These are phyloP conservation scores for Colletotrichum tanaceti DNA, from an alignment of 2,329 filamentous ascomycete species.

Conservation along the genomic window DNA sequence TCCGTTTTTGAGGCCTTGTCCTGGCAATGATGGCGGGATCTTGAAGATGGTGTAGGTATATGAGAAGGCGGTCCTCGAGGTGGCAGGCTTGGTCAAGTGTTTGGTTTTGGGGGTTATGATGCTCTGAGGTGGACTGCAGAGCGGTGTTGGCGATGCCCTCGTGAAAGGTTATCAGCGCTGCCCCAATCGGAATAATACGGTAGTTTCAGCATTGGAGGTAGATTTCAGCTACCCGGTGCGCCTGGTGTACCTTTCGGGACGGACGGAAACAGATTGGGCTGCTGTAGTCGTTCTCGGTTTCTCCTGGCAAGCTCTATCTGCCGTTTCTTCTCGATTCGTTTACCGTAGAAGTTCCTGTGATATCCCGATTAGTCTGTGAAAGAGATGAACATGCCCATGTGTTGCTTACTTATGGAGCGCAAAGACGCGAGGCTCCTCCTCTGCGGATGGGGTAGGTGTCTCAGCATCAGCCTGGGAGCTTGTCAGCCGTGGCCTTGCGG, in stretches of 20 bases:
- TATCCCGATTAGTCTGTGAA: not conserved
- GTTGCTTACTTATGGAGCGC: slow-evolving; percentile 51
- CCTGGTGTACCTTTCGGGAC: slow-evolving; percentile 76
- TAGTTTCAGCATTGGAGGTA: not conserved
- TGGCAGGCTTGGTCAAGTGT: not conserved
- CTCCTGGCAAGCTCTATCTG: slow-evolving; percentile 83
- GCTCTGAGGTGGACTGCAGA: not conserved
- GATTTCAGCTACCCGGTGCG: slow-evolving; percentile 52
- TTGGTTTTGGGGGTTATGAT: not conserved
- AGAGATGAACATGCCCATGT: not conserved
- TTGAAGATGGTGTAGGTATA: not conserved
- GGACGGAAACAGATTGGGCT: slow-evolving; percentile 84
- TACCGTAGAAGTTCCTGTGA: slow-evolving; percentile 83
- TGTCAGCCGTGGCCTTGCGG: slow-evolving; percentile 41
- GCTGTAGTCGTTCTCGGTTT: slow-evolving; percentile 82
- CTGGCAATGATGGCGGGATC: not conserved
- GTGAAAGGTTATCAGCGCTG: not conserved
- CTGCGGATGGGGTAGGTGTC: slow-evolving; percentile 53
- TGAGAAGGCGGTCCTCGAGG: not conserved
- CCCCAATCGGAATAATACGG: too few species aligned
- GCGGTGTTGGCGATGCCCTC: not conserved
- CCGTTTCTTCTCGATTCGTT: slow-evolving; percentile 81
- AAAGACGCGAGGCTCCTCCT: slow-evolving; percentile 83
- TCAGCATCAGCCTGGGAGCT: slow-evolving; percentile 58
- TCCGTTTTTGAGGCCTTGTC: slow-evolving; percentile 2